Evolutionary conservation across 805 yeast species (phyloP).

Genomic region (Metschnikowia similis): DNA sequence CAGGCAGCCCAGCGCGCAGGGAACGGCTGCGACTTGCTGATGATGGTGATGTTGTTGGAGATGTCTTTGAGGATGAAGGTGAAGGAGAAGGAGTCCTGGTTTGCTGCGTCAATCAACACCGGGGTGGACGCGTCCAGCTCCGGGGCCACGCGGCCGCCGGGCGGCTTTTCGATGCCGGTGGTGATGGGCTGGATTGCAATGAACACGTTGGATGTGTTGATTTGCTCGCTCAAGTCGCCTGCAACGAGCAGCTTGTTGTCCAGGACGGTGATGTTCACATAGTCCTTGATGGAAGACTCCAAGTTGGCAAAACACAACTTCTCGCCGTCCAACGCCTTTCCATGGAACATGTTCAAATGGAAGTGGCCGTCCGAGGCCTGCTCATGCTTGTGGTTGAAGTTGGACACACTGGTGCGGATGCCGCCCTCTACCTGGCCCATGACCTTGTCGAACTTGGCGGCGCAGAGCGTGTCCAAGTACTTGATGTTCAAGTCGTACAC

Average conservation of each 20-base stretch:
- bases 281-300: constrained; percentile 62
- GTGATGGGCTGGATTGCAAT: constrained; percentile 63
- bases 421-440: constrained; percentile 78
- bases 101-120: constrained; percentile 42
- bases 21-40: constrained; percentile 82
- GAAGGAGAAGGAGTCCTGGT: constrained; percentile 63
- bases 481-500: constrained; percentile 61
- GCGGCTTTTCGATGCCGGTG: constrained; percentile 7
- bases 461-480: constrained; percentile 44
- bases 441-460: constrained; percentile 54
- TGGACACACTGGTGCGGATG: constrained; percentile 56
- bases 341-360: constrained; percentile 67
- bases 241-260: constrained; percentile 10
- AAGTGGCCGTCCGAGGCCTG: constrained; percentile 14
- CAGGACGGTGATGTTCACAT: constrained; percentile 24
- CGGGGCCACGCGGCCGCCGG: constrained; percentile 11
- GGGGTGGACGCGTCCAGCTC: constrained; percentile 13
- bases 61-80: constrained; percentile 73
- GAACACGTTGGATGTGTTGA: constrained; percentile 57
- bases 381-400: constrained; percentile 37
- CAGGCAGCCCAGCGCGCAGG: constrained; percentile 91
- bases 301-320: constrained; percentile 85
- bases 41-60: constrained; percentile 68
- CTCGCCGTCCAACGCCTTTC: constrained; percentile 78
- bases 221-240: constrained; percentile 15